Conservation (phyloP, 192 early-diverging fungal genomes). For the Diversispora epigaea region DNA sequence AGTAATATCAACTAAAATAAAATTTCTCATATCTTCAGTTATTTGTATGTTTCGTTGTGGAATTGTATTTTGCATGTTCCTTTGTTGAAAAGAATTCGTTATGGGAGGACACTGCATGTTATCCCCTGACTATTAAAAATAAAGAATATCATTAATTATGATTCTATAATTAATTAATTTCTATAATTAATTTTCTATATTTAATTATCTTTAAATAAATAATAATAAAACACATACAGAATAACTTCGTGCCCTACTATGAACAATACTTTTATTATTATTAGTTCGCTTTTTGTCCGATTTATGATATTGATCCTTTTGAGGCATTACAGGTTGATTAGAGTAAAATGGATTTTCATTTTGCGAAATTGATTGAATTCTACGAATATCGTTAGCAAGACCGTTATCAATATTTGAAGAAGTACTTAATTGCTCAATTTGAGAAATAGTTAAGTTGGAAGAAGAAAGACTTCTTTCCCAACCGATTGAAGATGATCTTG, state of each 20-base stretch:
- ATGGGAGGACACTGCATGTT: background rate
- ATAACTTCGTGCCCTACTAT: background rate
- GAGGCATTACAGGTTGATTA: background rate
- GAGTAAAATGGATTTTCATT: too few relatives aligned
- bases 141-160: too few relatives aligned
- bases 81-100: background rate
- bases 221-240: background rate
- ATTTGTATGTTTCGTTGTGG: constrained; percentile 37
- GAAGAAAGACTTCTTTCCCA: constrained; percentile 2
- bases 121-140: too few relatives aligned
- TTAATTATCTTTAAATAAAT: background rate
- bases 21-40: constrained; percentile 41
- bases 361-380: too few relatives aligned
- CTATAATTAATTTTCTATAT: too few relatives aligned
- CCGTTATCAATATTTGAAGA: background rate
- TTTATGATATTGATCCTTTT: background rate
- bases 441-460: background rate
- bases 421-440: background rate
- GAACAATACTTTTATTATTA: background rate
- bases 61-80: background rate
- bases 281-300: background rate
- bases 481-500: constrained; percentile 12
- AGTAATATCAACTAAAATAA: constrained; percentile 39
- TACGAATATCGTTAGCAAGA: too few relatives aligned
- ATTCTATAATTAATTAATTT: too few relatives aligned